These are phyloP conservation scores for Fomitopsis pinicola DNA, from an alignment of 1,284 basidiomycete genomes.

Conservation along the genomic window DNA sequence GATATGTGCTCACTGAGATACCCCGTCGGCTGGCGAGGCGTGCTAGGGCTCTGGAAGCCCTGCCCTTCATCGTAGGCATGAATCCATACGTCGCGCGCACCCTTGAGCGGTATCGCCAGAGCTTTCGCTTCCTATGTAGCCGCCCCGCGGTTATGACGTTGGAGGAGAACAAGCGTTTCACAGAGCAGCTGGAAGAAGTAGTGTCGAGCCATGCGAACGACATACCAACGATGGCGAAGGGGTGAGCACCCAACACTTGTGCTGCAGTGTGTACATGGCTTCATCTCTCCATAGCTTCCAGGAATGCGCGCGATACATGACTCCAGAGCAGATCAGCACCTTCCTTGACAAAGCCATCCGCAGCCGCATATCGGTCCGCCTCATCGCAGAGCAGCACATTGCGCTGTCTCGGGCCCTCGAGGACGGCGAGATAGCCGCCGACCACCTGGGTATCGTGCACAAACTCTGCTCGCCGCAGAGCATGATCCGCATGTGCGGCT, in stretches of 20 bases:
- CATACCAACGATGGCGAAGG: constrained; percentile 86
- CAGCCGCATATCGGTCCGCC: constrained; percentile 81
- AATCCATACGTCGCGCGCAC: constrained; percentile 83
- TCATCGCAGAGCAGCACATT: constrained; percentile 92
- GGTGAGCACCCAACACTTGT: constrained; percentile 41
- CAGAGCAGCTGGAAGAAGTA: constrained; percentile 62
- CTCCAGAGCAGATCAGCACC: constrained; percentile 66
- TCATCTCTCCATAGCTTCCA: constrained; percentile 61
- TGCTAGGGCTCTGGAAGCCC: constrained; percentile 62
- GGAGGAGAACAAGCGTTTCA: constrained; percentile 69
- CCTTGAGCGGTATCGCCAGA: constrained; percentile 69
- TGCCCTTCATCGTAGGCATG: constrained; percentile 86
- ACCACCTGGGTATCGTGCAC: constrained; percentile 66
- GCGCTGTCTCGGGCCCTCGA: constrained; percentile 67
- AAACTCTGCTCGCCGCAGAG: constrained; percentile 62
- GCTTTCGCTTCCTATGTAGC: constrained; percentile 70
- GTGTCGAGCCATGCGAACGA: constrained; percentile 83
- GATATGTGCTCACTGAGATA: constrained; percentile 68
- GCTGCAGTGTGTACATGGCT: not conserved
- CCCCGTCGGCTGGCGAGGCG: constrained; percentile 70
- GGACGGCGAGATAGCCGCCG: constrained; percentile 23
- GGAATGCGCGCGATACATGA: constrained; percentile 83
- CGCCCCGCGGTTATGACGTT: constrained; percentile 64
- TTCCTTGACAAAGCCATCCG: constrained; percentile 86
- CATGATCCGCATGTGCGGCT: constrained; percentile 75